Percentiles rank a stretch among this genome's conserved stretches.
Conservation (phyloP, 768 basidiomycete species). For the Leccinum fibrillosum region DNA sequence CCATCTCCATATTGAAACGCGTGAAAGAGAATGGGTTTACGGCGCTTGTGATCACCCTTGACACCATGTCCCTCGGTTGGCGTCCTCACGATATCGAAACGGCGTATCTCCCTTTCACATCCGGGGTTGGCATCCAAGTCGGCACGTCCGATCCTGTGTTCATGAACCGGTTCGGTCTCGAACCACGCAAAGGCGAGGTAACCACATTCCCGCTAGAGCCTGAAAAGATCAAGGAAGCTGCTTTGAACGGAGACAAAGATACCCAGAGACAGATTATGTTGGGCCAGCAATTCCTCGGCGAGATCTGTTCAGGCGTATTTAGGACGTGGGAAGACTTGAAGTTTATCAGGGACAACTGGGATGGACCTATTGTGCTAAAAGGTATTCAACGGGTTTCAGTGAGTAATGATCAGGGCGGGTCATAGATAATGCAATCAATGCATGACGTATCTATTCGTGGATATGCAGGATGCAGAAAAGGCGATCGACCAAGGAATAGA, state of each 20-base stretch:
- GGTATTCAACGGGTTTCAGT: conserved; percentile 69
- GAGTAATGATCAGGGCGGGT: conserved; percentile 16
- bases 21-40: conserved; percentile 65
- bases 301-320: conserved; percentile 60
- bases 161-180: conserved; percentile 54
- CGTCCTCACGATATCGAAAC: conserved; percentile 69
- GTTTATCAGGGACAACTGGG: conserved; percentile 70
- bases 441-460: background rate
- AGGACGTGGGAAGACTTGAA: conserved; percentile 69
- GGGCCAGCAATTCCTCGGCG: conserved; percentile 60
- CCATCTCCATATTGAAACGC: conserved; percentile 60
- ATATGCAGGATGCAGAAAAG: conserved; percentile 44
- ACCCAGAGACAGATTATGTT: conserved; percentile 38
- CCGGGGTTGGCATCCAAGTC: conserved; percentile 64
- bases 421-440: background rate
- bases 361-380: conserved; percentile 73
- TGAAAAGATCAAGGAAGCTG: conserved; percentile 38
- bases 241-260: conserved; percentile 47
- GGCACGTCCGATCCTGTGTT: conserved; percentile 76
- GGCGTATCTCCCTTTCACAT: conserved; percentile 62
- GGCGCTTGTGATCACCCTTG: conserved; percentile 75
- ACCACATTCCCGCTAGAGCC: conserved; percentile 61
- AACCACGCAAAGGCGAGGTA: conserved; percentile 38
- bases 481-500: conserved; percentile 43
- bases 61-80: conserved; percentile 73